These are phyloP conservation scores for Yarrowia sp. DNA, from an alignment of 805 yeast species.

Conservation along the genomic window DNA sequence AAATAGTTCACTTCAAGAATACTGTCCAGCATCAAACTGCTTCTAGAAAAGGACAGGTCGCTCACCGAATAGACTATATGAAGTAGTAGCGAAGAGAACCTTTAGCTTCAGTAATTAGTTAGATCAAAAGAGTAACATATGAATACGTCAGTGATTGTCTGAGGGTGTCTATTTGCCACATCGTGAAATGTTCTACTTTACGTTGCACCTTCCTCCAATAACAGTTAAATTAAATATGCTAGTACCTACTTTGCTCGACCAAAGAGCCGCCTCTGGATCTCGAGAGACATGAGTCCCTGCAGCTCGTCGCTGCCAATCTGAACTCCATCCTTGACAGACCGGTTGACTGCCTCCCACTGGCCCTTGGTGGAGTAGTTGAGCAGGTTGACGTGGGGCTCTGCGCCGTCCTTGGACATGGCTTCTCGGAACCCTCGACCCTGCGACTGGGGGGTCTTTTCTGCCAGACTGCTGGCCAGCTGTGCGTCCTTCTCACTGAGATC, in stretches of 20 bases:
- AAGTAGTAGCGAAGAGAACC: too few relatives aligned
- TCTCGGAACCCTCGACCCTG: constrained; percentile 32
- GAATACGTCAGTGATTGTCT: too few relatives aligned
- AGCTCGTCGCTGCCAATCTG: constrained; percentile 45
- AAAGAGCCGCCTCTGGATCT: constrained; percentile 41
- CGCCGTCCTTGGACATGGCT: constrained; percentile 34
- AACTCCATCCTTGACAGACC: constrained; percentile 16
- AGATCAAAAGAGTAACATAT: too few relatives aligned
- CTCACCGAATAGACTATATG: too few relatives aligned
- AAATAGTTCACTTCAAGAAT: too few relatives aligned
- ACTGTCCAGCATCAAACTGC: too few relatives aligned
- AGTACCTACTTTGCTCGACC: not conserved
- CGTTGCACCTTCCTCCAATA: too few relatives aligned
- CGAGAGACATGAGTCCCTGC: constrained; percentile 45
- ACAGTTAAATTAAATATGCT: constrained; percentile 16
- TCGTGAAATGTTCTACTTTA: too few relatives aligned
- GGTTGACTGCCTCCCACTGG: constrained; percentile 25
- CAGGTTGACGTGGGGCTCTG: constrained; percentile 21
- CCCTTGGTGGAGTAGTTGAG: constrained; percentile 18
- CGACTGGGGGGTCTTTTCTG: constrained; percentile 8
- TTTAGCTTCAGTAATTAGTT: too few relatives aligned
- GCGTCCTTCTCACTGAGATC: constrained; percentile 47
- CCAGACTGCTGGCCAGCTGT: constrained; percentile 31
- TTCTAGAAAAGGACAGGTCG: too few relatives aligned
- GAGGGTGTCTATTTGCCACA: too few relatives aligned